Evolutionary conservation across 371 early-diverging fungal species (phyloP), one percentile per base, ranked within the genome.

Genomic region (Phascolomyces articulosus): DNA sequence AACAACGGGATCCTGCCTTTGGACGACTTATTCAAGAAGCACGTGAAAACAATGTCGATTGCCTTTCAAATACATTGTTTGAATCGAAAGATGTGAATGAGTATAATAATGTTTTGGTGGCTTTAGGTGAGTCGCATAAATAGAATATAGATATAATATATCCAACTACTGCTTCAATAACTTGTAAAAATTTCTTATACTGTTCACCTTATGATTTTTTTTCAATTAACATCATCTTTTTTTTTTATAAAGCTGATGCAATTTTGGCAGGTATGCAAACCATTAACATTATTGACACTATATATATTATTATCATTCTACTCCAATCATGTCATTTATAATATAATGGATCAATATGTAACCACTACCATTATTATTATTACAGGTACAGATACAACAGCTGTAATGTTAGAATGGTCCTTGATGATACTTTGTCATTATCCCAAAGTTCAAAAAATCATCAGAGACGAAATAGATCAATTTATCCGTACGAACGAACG

Each of bases 361-460:
- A n/a, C n/a, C n/a, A n/a, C n/a, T n/a, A n/a, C n/a, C n/a, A n/a
- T n/a, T n/a, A n/a, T 63, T 16, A 53, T 69, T 60, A 47, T 24
- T 58, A 65, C 65, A 26, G 70, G 65, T 20, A 31, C 70, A 21
- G 70, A 69, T 40, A 65, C 70, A 13, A 59, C 48, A 4, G 57
- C 65, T 23, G 55, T 62, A 26, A 58, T 61, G n/a, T 20, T 65
- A 4, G n/a, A 58, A 8, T 70, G 70, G 70, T 7, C 29, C 0
- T 16, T 63, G 10, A 51, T 60, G 20, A 60, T 66, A 18, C 59
- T 70, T 21, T 62, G 63, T 31, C 60, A 66, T 21, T 28, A 62
- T 13, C 66, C 70, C 8, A 61, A 60, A 0, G 66, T 66, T 2
- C 70, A 70, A 60, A 29, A 38, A 28, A 65, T 55, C 16, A 66